Conservation (phyloP, 495 filamentous ascomycete species). For the Neurospora discreta region DNA sequence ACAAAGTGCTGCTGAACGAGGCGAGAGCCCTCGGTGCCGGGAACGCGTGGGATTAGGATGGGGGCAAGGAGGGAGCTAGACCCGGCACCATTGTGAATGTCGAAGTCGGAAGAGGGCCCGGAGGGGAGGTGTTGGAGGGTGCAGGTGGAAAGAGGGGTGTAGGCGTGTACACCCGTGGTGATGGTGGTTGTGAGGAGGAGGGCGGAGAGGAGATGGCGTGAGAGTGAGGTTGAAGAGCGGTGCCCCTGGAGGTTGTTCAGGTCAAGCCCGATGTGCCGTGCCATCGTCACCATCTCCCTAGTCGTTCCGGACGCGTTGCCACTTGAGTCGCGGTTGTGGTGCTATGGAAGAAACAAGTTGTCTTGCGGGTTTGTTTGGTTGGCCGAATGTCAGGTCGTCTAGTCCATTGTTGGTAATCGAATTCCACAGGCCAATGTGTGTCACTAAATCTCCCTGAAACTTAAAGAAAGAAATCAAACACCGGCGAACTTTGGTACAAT, state of each 20-base stretch:
- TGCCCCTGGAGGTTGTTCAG: not conserved
- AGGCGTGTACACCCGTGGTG: constrained; percentile 35
- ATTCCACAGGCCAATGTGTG: not conserved
- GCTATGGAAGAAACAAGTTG: not conserved
- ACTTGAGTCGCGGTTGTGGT: not conserved
- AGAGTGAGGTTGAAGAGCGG: not conserved
- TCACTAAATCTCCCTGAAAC: not conserved
- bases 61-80: constrained; percentile 69
- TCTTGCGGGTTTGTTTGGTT: not conserved
- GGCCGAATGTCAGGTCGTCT: not conserved
- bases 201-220: constrained; percentile 3
- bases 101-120: constrained; percentile 58
- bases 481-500: not conserved
- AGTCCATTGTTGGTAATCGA: not conserved
- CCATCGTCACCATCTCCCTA: not conserved
- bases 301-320: not conserved
- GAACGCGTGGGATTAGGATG: constrained; percentile 81
- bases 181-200: constrained; percentile 22
- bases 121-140: constrained; percentile 56
- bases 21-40: constrained; percentile 57
- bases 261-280: not conserved
- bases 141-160: constrained; percentile 62
- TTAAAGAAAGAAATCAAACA: not conserved
- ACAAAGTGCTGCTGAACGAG: constrained; percentile 67
- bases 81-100: constrained; percentile 57